Conservation (phyloP, 805 yeast species). For the Cyberlindnera saturnus region DNA sequence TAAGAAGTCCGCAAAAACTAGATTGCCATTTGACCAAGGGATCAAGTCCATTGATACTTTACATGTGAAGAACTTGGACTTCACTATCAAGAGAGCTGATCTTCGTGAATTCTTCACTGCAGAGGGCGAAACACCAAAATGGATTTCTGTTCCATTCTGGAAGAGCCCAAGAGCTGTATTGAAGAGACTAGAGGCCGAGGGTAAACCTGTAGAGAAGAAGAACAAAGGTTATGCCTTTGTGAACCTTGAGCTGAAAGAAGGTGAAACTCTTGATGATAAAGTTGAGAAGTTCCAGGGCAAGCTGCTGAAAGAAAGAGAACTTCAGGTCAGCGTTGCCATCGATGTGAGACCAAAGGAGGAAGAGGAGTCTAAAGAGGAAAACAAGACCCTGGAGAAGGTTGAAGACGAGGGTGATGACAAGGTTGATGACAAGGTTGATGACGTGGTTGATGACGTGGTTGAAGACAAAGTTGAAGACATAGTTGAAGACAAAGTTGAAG, state of each 20-base stretch:
- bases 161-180: constrained; percentile 38
- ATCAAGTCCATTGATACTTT: constrained; percentile 44
- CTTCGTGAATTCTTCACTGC: constrained; percentile 43
- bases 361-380: constrained; percentile 18
- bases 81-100: constrained; percentile 50
- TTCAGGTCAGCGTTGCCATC: constrained; percentile 69
- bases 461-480: constrained; percentile 6
- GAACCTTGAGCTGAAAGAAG: constrained; percentile 31
- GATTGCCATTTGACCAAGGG: constrained; percentile 31
- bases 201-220: constrained; percentile 40
- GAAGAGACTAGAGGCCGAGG: constrained; percentile 37
- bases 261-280: constrained; percentile 53
- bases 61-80: constrained; percentile 58
- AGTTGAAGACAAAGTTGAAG: too few relatives aligned
- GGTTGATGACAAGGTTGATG: constrained; percentile 8
- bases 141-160: constrained; percentile 55
- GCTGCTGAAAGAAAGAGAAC: constrained; percentile 56
- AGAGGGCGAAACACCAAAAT: constrained; percentile 40
- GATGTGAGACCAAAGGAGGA: constrained; percentile 36
- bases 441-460: constrained; percentile 11
- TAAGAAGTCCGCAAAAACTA: constrained; percentile 19
- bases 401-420: background rate
- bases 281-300: constrained; percentile 63
- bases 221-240: constrained; percentile 62
- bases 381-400: constrained; percentile 5